These are phyloP conservation scores for Colletotrichum agaves DNA, from an alignment of 2,329 filamentous ascomycete genomes.

Conservation along the genomic window DNA sequence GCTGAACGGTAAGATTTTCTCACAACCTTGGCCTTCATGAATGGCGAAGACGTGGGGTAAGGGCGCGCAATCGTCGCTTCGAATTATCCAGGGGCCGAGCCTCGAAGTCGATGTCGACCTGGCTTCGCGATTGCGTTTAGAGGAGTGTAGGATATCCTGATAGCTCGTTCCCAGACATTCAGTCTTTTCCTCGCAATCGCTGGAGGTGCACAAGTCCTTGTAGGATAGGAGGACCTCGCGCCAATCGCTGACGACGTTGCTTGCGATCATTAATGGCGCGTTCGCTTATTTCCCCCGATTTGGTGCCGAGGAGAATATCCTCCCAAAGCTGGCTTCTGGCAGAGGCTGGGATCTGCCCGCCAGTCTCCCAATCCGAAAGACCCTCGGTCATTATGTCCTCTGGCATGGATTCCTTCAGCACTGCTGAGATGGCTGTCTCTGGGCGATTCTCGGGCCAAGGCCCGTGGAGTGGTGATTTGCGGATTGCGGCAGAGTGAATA, in stretches of 20 bases:
- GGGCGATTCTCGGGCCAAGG: conserved; percentile 52
- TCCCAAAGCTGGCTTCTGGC: conserved; percentile 41
- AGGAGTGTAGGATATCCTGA: too few relatives aligned
- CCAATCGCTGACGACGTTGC: neutral
- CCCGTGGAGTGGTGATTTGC: conserved; percentile 50
- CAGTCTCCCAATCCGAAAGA: conserved; percentile 56
- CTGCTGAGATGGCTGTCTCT: conserved; percentile 47
- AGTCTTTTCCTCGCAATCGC: neutral
- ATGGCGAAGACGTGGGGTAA: neutral
- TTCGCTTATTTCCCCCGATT: conserved; percentile 27
- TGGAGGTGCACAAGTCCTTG: conserved; percentile 33
- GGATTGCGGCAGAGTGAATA: conserved; percentile 51
- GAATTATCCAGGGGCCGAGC: neutral
- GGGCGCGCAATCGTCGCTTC: neutral
- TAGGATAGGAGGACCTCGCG: conserved; percentile 25
- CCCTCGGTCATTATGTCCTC: conserved; percentile 50
- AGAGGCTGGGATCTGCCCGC: conserved; percentile 41
- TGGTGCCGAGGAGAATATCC: conserved; percentile 35
- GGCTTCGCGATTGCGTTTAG: too few relatives aligned
- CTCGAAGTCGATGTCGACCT: neutral
- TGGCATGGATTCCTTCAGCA: conserved; percentile 53
- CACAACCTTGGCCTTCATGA: neutral
- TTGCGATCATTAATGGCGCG: conserved; percentile 30
- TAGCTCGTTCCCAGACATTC: neutral
- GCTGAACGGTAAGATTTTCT: neutral